Percentiles rank a stretch among this genome's conserved stretches.
Evolutionary conservation across 495 filamentous ascomycete species (phyloP).

Genomic region (Neurospora sp.): DNA sequence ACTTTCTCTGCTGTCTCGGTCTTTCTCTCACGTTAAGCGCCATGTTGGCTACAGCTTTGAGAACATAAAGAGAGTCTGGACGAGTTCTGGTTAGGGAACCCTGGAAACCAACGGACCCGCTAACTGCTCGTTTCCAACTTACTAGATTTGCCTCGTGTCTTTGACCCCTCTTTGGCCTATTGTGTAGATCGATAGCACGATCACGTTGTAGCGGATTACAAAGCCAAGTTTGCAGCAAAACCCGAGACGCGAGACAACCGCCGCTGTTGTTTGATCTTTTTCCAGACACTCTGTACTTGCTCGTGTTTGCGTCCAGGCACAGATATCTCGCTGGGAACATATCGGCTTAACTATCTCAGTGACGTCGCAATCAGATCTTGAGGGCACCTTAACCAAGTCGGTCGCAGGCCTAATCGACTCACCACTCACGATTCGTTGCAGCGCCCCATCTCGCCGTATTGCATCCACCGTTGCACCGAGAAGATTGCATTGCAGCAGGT

Average conservation of each 20-base stretch:
- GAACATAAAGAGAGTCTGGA: background rate
- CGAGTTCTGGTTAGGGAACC: background rate
- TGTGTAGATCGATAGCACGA: background rate
- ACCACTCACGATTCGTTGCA: background rate
- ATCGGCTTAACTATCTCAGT: background rate
- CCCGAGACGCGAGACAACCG: background rate
- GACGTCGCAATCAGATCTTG: background rate
- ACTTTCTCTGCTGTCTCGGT: background rate
- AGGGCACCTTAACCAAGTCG: background rate
- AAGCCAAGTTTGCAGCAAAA: background rate
- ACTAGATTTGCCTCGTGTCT: background rate
- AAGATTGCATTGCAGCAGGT: background rate
- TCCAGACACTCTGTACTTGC: background rate
- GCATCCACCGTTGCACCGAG: background rate
- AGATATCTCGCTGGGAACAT: background rate
- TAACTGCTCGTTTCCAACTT: background rate
- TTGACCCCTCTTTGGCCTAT: background rate
- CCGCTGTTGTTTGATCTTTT: background rate
- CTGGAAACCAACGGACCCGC: background rate
- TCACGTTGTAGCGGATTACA: background rate
- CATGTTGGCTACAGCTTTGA: background rate
- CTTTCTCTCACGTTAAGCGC: background rate
- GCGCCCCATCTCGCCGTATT: background rate
- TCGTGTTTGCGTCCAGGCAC: background rate
- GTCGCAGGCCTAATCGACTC: background rate